Evolutionary conservation across 169 alveolate species (phyloP), one percentile per base, ranked within the genome.

Genomic region (Babesia bigemina): DNA sequence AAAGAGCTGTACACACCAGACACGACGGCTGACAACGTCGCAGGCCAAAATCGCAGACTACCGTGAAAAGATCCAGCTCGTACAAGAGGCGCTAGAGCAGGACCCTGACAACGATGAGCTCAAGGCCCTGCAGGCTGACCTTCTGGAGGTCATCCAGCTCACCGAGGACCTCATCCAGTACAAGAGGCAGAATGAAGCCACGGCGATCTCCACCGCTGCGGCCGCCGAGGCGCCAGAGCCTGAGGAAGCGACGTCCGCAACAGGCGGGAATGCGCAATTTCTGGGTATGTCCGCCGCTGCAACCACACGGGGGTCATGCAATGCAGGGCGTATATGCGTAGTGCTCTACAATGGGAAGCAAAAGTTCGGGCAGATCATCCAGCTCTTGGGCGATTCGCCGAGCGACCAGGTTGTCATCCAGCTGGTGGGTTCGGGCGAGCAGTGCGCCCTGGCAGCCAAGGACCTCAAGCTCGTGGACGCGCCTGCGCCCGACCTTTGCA

Each of bases 271-370:
- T 28, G 14, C 36, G 16, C 24, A 55, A 21, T 67, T 19, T 52
- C n/a, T 67, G 9, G 76, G 76, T 67, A 47, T 14, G 74, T 17
- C 42, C 9, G 19, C 48, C 13, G 39, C 39, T 33, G 39, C 39
- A 33, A n/a, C 56, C 26, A 29, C 56, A 22, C 26, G 11, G 29
- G 19, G 22, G 4, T 33, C 39, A 33, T 33, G 39, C 39, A 2
- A 33, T 33, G 39, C 50, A 67, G 89, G 89, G 29, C 39, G 85
- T 8, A 82, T 76, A 33, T 82, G 89, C 56, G 79, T 73, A 0
- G 89, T 82, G 10, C 61, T 82, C 19, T 82, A 65, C 75, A 71
- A 82, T 48, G 89, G 89, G 13, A 82, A 82, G 52, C 85, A 57
- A 22, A 82, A 59, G 36, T 82, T 75, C 39, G 84, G 85, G 29